Evolutionary conservation across 2,329 filamentous ascomycete genomes (phyloP), one percentile per base, ranked within the genome.

Genomic region (Cladosporium sp.): DNA sequence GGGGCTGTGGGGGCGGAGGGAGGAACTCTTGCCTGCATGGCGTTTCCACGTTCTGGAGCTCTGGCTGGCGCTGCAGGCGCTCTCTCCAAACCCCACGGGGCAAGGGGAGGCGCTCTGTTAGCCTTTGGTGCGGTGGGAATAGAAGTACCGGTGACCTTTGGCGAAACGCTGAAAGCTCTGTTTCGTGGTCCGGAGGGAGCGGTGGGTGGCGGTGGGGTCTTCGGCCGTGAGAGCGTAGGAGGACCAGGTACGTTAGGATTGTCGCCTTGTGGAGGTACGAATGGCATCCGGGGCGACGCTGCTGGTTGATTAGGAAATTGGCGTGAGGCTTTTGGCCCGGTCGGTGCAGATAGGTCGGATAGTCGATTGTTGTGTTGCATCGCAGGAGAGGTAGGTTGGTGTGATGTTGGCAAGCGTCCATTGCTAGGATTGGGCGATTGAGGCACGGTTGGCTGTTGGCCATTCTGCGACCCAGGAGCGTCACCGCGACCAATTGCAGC

Each of bases 81-180:
- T 29, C 63, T 61, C 22, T 58, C 54, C 5, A 34, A 51, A 13
- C 38, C 63, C 36, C 63, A 52, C 2, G 61, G 61, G 11, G 58
- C 60, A 11, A 53, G 45, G 8, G 61, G 61, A n/a, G 62, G 61
- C 32, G 42, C 58, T 34, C 67, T 59, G 39, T 57, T 61, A 32
- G 61, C 64, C 47, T 65, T 69, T 1, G 68, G 68, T 6, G 63
- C 68, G 11, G 67, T 70, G 3, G 67, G 67, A 17, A 69, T 59
- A 6, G 51, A 58, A 8, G 62, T 59, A 34, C 56, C 56, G 2
- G 61, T 54, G 18, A 64, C 57, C 41, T 66, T 62, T 6, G 66
- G 66, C 8, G 67, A 69, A 11, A 66, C 62, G 50, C 64, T 68
- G 55, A 61, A 66, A 7, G 65, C 61, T 17, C 57, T 54, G 38